phyloP scores from a whole-genome alignment of 805 yeast genomes.

The Wickerhamomyces queroliae region DNA sequence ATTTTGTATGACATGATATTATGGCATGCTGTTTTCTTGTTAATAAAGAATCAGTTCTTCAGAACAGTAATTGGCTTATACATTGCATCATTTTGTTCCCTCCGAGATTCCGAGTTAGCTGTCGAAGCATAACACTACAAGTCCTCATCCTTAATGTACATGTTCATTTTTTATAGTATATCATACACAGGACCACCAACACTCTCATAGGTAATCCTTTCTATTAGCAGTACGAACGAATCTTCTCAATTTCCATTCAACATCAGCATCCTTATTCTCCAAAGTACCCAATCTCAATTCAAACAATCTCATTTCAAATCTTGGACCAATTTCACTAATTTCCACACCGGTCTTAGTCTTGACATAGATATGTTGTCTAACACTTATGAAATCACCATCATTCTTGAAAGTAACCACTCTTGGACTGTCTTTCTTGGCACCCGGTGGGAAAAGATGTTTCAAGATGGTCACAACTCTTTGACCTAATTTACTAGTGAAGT shows the following conservation, averaged over 20 bases:
- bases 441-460: constrained; percentile 92
- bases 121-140: too few species aligned
- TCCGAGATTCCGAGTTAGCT: too few species aligned
- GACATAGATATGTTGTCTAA: constrained; percentile 92
- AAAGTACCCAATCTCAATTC: constrained; percentile 86
- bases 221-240: constrained; percentile 94
- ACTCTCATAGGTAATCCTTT: constrained; percentile 67
- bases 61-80: too few species aligned
- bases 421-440: constrained; percentile 85
- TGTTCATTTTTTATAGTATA: background rate
- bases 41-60: too few species aligned
- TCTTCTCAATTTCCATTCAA: constrained; percentile 94
- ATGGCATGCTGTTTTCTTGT: too few species aligned
- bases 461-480: constrained; percentile 72
- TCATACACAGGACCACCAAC: background rate
- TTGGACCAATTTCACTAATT: constrained; percentile 95
- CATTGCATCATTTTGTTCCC: too few species aligned
- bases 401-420: constrained; percentile 92
- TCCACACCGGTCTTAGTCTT: constrained; percentile 86
- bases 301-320: constrained; percentile 93
- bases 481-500: constrained; percentile 77
- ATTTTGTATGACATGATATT: too few species aligned
- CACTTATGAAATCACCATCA: constrained; percentile 86
- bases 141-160: too few species aligned
- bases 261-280: constrained; percentile 94